Evolutionary conservation across 208 protist genomes (phyloP).

Genomic region (Crithidia expoeki): DNA sequence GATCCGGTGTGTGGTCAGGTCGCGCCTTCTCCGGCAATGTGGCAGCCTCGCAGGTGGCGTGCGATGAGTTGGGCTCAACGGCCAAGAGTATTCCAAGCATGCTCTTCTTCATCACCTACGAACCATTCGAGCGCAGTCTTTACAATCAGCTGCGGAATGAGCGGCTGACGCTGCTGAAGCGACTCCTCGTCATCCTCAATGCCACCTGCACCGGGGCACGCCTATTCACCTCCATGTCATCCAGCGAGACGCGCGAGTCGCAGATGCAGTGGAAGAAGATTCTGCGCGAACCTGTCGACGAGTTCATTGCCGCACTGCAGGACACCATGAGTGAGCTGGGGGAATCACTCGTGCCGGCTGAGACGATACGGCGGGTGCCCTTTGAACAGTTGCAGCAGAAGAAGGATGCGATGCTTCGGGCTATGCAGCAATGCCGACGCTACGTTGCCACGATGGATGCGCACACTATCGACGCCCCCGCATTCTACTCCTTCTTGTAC

Average conservation of each 20-base stretch:
- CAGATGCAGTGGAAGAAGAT: conserved; percentile 30
- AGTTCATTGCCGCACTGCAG: conserved; percentile 40
- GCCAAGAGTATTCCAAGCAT: conserved; percentile 33
- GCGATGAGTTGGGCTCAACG: conserved; percentile 34
- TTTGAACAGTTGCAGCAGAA: conserved; percentile 41
- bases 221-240: conserved; percentile 31
- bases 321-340: conserved; percentile 33
- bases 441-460: conserved; percentile 6
- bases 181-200: conserved; percentile 48
- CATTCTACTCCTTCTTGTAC: conserved; percentile 54
- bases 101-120: conserved; percentile 46
- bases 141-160: conserved; percentile 50
- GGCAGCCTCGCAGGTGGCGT: conserved; percentile 33
- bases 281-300: conserved; percentile 34
- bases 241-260: conserved; percentile 24
- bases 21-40: conserved; percentile 35
- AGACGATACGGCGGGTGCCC: conserved; percentile 28
- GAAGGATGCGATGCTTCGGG: conserved; percentile 37
- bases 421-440: conserved; percentile 20
- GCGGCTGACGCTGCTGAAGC: conserved; percentile 42
- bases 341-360: conserved; percentile 28
- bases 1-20: conserved; percentile 46
- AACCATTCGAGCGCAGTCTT: conserved; percentile 49
- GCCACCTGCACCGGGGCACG: conserved; percentile 35
- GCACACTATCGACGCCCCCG: conserved; percentile 27